Evolutionary conservation across 257 asterid genomes (phyloP), one percentile per base, ranked within the genome.

Genomic region (Nemophila menziesii): DNA sequence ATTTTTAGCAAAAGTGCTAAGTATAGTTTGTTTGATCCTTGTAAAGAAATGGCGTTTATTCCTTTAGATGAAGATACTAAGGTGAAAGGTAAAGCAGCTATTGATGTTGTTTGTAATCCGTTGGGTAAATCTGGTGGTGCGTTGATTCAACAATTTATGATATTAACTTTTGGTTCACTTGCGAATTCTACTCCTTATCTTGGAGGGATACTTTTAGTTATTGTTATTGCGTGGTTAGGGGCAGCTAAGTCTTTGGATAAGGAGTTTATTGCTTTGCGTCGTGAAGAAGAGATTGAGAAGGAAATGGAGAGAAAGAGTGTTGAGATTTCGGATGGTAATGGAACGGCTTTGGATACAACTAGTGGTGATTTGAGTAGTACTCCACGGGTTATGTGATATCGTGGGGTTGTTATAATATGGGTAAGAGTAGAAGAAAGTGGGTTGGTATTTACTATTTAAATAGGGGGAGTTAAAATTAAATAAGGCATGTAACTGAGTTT

Each of bases 41-140:
- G 99, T 86, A 90, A 90, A 64, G 99, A 90, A 59, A 90, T 90
- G 99, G 99, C 99, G 8, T 90, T 81, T 66, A 90, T 90, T 65
- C 99, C 99, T 47, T 43, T 90, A 67, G 99, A 90, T 8, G 99
- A 90, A 61, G 99, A 85, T 62, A 90, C 99, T 37, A 90, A 90
- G 99, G 73, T 90, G 16, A 90, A 90, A 73, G 99, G 99, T 38
- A 90, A 90, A 61, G 96, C 99, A 24, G 96, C 96, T 7, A 85
- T 90, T 42, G 99, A 90, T 43, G 96, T 90, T 5, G 94, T 90
- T 20, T 90, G 99, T 82, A 90, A 90, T 52, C 96, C 96, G 1
- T 21, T 85, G 55, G 99, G 99, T 4, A 90, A 90, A 46, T 90
- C 99, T 4, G 96, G 99, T 17, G 96, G 99, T 11, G 99, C 99